Evolutionary conservation across 129 eudicot species (phyloP).

Genomic region (Heracleum sosnowskyi): DNA sequence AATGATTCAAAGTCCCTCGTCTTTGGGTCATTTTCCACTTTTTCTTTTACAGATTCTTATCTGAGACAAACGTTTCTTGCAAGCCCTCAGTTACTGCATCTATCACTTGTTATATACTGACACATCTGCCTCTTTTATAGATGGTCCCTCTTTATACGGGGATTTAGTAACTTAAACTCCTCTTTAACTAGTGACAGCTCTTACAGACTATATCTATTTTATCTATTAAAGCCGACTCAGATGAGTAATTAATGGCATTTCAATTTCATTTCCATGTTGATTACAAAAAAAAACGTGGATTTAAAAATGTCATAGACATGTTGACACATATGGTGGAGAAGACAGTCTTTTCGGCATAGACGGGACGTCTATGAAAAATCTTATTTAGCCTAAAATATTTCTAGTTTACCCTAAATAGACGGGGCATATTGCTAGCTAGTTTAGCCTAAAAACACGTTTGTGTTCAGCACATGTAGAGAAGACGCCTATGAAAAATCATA

Average conservation of each 20-base stretch:
- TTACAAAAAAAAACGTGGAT: too few relatives aligned
- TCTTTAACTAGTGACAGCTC: not conserved
- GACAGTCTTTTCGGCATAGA: too few relatives aligned
- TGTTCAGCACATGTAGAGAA: too few relatives aligned
- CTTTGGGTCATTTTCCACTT: constrained; percentile 62
- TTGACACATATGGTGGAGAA: too few relatives aligned
- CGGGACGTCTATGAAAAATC: too few relatives aligned
- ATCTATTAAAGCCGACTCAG: not conserved
- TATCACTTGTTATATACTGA: constrained; percentile 8
- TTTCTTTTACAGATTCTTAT: constrained; percentile 65
- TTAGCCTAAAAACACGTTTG: too few relatives aligned
- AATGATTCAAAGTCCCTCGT: constrained; percentile 59
- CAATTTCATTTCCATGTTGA: too few relatives aligned
- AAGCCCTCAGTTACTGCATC: constrained; percentile 35
- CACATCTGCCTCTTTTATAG: not conserved
- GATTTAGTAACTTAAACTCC: not conserved
- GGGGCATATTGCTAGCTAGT: too few relatives aligned
- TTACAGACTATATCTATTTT: not conserved
- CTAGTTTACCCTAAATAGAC: too few relatives aligned
- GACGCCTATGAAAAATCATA: too few relatives aligned
- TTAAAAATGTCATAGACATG: too few relatives aligned
- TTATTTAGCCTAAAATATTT: too few relatives aligned
- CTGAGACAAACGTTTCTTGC: constrained; percentile 67
- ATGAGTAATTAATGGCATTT: not conserved
- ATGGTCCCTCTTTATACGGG: not conserved